A percentile compares a stretch with the other conserved stretches of the same genome.
Conservation (phyloP, 306 rosid genomes). For the Lablab purpureus region DNA sequence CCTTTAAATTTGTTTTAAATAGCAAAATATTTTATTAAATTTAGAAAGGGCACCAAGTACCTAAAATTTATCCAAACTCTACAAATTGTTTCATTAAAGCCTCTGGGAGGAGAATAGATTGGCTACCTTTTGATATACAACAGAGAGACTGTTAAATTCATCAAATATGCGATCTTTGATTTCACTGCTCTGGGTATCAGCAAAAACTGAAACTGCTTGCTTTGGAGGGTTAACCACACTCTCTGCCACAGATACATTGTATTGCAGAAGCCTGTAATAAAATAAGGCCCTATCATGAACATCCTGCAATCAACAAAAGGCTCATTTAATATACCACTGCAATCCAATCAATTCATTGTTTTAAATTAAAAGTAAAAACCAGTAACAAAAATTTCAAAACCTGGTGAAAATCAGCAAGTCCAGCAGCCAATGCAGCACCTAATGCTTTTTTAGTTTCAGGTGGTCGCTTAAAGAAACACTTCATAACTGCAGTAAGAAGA, state of each 20-base stretch:
- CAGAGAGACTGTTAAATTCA: constrained; percentile 96
- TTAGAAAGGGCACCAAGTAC: constrained; percentile 16
- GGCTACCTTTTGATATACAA: constrained; percentile 88
- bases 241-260: constrained; percentile 80
- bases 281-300: constrained; percentile 96
- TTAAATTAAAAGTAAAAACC: constrained; percentile 27
- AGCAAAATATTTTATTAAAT: neutral
- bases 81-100: constrained; percentile 2
- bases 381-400: constrained; percentile 50
- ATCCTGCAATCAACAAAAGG: constrained; percentile 76
- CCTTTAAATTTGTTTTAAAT: constrained; percentile 12
- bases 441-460: constrained; percentile 93
- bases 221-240: constrained; percentile 95
- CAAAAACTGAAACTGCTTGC: constrained; percentile 99
- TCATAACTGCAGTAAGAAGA: constrained; percentile 97
- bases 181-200: constrained; percentile 98
- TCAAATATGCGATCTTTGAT: constrained; percentile 97
- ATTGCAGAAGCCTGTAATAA: constrained; percentile 95
- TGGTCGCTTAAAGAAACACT: constrained; percentile 98
- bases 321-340: constrained; percentile 47
- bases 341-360: constrained; percentile 31
- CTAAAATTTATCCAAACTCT: constrained; percentile 23
- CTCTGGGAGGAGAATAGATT: constrained; percentile 10
- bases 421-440: constrained; percentile 98
- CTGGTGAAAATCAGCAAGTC: constrained; percentile 95